Percentiles rank a stretch among this genome's conserved stretches.
These are phyloP conservation scores for Globisporangium irregulare DNA, from an alignment of 352 stramenopile species.

Conservation along the genomic window DNA sequence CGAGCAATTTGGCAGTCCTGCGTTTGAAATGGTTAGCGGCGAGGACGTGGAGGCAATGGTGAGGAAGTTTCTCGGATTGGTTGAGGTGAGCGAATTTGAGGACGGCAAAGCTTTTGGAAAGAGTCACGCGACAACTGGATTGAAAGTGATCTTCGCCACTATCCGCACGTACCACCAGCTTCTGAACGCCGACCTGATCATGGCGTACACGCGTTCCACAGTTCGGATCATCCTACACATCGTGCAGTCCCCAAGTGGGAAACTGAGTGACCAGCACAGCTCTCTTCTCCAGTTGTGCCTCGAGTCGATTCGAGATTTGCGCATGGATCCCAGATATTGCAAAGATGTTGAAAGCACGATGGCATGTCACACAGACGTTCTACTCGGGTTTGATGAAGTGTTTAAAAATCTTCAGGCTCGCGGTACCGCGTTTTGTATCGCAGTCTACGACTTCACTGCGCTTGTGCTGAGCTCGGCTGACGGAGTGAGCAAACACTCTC, in stretches of 20 bases:
- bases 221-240: neutral
- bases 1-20: neutral
- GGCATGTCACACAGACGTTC: neutral
- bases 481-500: neutral
- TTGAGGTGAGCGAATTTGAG: neutral
- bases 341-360: neutral
- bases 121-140: neutral
- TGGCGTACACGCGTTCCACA: neutral
- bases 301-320: neutral
- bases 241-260: neutral
- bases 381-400: neutral
- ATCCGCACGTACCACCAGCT: neutral
- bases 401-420: neutral
- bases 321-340: neutral
- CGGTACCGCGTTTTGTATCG: neutral
- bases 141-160: neutral
- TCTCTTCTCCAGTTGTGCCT: conserved; percentile 7
- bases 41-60: neutral
- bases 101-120: neutral
- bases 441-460: neutral
- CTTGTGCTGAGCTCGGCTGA: neutral
- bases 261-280: neutral
- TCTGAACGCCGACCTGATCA: neutral
- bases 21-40: neutral
- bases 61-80: neutral